phyloP scores from a whole-genome alignment of 2,329 filamentous ascomycete genomes.

The Ophiostoma novo-ulmi region DNA sequence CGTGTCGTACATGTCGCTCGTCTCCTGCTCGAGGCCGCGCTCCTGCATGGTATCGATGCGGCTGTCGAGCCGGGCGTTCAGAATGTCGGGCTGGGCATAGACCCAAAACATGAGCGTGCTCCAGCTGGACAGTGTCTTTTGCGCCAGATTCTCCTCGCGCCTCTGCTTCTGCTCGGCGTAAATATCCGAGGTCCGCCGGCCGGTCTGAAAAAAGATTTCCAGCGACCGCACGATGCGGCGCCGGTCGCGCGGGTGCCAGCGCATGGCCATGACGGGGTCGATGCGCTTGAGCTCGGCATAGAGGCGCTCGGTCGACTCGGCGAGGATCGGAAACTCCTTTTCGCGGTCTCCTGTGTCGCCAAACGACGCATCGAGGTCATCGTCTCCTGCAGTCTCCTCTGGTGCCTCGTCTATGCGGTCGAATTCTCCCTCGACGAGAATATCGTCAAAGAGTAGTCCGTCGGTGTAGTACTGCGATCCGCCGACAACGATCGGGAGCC shows the following conservation, averaged over 20 bases:
- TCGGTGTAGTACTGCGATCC: slow-evolving; percentile 96
- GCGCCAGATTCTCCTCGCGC: slow-evolving; percentile 23
- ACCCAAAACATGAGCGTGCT: slow-evolving; percentile 78
- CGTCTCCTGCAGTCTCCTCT: slow-evolving; percentile 5
- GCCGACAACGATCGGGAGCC: slow-evolving; percentile 83
- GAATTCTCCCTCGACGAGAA: slow-evolving; percentile 47
- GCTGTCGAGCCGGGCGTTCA: slow-evolving; percentile 66
- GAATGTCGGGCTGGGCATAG: slow-evolving; percentile 62
- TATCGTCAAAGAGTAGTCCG: slow-evolving; percentile 74
- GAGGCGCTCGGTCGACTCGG: slow-evolving; percentile 65
- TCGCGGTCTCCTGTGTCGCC: background rate
- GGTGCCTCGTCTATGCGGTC: slow-evolving; percentile 18
- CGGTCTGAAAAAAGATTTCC: slow-evolving; percentile 82
- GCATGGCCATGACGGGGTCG: slow-evolving; percentile 81
- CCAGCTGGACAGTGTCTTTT: slow-evolving; percentile 35
- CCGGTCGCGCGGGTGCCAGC: slow-evolving; percentile 90
- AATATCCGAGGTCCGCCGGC: slow-evolving; percentile 74
- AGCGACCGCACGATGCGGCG: slow-evolving; percentile 86
- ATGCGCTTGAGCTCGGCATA: slow-evolving; percentile 68
- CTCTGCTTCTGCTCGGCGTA: slow-evolving; percentile 67
- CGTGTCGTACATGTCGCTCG: slow-evolving; percentile 42
- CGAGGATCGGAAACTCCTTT: slow-evolving; percentile 62
- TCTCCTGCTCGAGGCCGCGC: slow-evolving; percentile 47
- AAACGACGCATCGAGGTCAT: background rate
- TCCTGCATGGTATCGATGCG: slow-evolving; percentile 82